Percentiles rank a stretch among this genome's conserved stretches.
phyloP scores from a whole-genome alignment of 306 rosid species.

The Canavalia gladiata region DNA sequence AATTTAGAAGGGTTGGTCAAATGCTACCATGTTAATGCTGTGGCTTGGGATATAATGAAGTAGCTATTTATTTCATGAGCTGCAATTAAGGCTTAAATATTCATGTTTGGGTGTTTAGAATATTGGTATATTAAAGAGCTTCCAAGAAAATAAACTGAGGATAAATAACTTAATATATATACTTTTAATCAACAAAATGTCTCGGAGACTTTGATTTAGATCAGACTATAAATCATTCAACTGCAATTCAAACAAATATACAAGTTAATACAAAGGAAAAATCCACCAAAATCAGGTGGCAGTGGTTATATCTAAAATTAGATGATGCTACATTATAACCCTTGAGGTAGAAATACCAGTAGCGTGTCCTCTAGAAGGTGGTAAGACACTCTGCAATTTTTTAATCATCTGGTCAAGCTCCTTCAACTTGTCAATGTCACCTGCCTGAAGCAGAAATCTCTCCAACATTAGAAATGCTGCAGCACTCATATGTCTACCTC shows the following conservation, averaged over 20 bases:
- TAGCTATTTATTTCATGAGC: background rate
- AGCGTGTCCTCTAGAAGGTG: conserved; percentile 62
- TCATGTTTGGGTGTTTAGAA: background rate
- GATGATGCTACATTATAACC: conserved; percentile 27
- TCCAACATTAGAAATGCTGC: conserved; percentile 71
- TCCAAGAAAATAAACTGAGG: conserved; percentile 4
- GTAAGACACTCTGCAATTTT: conserved; percentile 67
- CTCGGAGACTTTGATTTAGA: conserved; percentile 6
- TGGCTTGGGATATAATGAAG: conserved; percentile 28
- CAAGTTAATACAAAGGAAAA: conserved; percentile 24
- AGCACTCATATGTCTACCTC: conserved; percentile 84
- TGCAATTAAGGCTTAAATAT: conserved; percentile 1
- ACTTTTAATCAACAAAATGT: conserved; percentile 7
- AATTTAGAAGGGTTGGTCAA: conserved; percentile 24
- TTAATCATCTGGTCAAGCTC: conserved; percentile 70
- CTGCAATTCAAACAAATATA: conserved; percentile 36
- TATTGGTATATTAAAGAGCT: background rate
- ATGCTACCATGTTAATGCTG: conserved; percentile 2
- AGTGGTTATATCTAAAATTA: conserved; percentile 19
- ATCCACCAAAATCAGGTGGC: conserved; percentile 38
- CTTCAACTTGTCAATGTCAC: conserved; percentile 65
- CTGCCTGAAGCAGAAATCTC: conserved; percentile 60
- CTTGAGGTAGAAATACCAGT: conserved; percentile 49
- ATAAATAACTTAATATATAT: conserved; percentile 1
- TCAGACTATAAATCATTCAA: background rate